Evolutionary conservation across 2,329 filamentous ascomycete genomes (phyloP).

Genomic region (Beauveria sp.): DNA sequence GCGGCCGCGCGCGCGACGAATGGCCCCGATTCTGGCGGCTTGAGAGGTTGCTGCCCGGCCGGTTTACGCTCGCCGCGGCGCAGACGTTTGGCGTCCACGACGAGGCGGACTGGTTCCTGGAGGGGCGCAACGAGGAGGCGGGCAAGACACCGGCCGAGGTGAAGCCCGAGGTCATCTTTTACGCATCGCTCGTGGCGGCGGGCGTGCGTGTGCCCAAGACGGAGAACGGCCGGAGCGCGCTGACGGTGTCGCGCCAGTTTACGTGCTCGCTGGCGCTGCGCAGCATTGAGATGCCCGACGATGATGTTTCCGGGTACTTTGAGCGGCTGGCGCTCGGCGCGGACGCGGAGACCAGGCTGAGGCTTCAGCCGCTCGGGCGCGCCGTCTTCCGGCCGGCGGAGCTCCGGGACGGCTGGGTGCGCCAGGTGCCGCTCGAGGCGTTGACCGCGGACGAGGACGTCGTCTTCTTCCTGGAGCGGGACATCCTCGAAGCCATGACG

Average conservation of each 20-base stretch:
- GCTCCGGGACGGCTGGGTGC: constrained; percentile 42
- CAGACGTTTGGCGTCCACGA: constrained; percentile 50
- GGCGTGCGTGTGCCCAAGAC: constrained; percentile 19
- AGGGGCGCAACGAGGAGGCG: constrained; percentile 1
- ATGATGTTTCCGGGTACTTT: constrained; percentile 36
- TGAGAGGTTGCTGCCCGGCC: constrained; percentile 54
- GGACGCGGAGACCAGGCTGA: constrained; percentile 22
- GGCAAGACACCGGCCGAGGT: not conserved
- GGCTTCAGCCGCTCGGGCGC: constrained; percentile 36
- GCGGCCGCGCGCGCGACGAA: constrained; percentile 59
- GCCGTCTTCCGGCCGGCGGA: constrained; percentile 35
- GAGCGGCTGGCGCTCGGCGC: constrained; percentile 28
- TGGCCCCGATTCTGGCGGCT: constrained; percentile 51
- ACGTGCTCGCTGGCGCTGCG: constrained; percentile 55
- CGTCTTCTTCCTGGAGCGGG: constrained; percentile 61
- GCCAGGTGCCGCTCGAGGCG: constrained; percentile 17
- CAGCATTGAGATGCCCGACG: constrained; percentile 37
- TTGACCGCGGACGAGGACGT: constrained; percentile 15
- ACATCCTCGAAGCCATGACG: constrained; percentile 43
- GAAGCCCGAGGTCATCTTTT: constrained; percentile 32
- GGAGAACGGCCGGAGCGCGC: not conserved
- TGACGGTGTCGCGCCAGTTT: not conserved
- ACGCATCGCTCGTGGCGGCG: constrained; percentile 34
- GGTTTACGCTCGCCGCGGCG: constrained; percentile 72
- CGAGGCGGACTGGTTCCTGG: constrained; percentile 23